These are phyloP conservation scores for Mycena chlorophos DNA, from an alignment of 768 basidiomycete genomes.

Conservation along the genomic window DNA sequence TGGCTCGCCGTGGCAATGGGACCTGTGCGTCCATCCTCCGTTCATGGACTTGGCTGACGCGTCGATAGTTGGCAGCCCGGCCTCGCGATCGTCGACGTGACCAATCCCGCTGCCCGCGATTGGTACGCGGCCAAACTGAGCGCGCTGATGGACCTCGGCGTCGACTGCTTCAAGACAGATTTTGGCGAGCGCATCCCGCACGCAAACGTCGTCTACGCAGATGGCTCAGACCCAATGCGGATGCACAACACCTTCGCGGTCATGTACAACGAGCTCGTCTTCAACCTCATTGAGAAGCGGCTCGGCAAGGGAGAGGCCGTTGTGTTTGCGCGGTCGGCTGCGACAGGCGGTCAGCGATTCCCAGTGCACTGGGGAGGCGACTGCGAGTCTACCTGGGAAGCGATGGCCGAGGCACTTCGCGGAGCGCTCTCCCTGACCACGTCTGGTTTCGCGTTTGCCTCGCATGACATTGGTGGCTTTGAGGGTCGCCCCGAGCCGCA, in stretches of 20 bases:
- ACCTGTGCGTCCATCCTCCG: slow-evolving; percentile 31
- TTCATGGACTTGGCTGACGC: neutral
- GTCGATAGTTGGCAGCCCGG: slow-evolving; percentile 54
- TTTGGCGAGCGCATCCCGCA: slow-evolving; percentile 80
- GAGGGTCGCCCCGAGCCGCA: slow-evolving; percentile 71
- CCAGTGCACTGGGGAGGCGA: slow-evolving; percentile 70
- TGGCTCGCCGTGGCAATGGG: slow-evolving; percentile 70
- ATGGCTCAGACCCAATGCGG: slow-evolving; percentile 66
- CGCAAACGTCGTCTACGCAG: slow-evolving; percentile 57
- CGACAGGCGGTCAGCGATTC: slow-evolving; percentile 70
- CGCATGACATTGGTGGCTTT: slow-evolving; percentile 78
- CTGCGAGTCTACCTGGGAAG: slow-evolving; percentile 75
- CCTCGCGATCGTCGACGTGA: slow-evolving; percentile 63
- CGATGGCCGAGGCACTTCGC: slow-evolving; percentile 74
- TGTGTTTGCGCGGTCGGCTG: slow-evolving; percentile 66
- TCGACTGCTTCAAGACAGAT: slow-evolving; percentile 70
- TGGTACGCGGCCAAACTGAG: slow-evolving; percentile 57
- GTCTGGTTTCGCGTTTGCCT: slow-evolving; percentile 72
- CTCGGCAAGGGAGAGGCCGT: slow-evolving; percentile 67
- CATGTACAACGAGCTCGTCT: slow-evolving; percentile 71
- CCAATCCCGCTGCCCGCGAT: slow-evolving; percentile 51
- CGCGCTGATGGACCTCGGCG: slow-evolving; percentile 54
- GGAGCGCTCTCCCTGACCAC: slow-evolving; percentile 64
- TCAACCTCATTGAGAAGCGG: slow-evolving; percentile 54
- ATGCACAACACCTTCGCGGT: slow-evolving; percentile 75